Evolutionary conservation across 2,329 filamentous ascomycete species (phyloP), one percentile per base, ranked within the genome.

Genomic region (Didymella segeticola): DNA sequence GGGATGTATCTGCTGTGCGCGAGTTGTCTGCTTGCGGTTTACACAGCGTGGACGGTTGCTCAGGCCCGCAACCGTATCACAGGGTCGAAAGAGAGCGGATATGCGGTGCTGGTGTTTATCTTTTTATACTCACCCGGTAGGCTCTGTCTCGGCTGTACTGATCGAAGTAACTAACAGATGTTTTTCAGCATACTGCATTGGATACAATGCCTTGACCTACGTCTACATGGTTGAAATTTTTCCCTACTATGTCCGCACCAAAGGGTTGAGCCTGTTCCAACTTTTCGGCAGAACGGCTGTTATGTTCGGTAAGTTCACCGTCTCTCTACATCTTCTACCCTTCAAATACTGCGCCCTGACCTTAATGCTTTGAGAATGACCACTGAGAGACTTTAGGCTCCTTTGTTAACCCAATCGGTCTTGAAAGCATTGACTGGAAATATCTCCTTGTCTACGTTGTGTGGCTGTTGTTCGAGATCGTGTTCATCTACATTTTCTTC

Each of bases 371-470:
- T n/a, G n/a, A n/a, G n/a, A n/a, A n/a, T n/a, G n/a, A n/a, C 1
- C 8, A 23, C 56, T 47, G 43, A 30, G 10, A 15, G 2, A 2
- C 11, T 31, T 34, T 41, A 64, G 63, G 82, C 60, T 84, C 84
- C 72, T 84, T 77, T 58, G 82, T 81, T 58, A 88, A 89, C 75
- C 83, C 83, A 61, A 78, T 87, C 57, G 86, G 85, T 5, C 86
- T 86, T 78, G 78, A 84, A 49, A 79, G 81, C 52, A 74, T 86
- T 5, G 67, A 70, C 42, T 88, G 85, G 83, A 81, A 87, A 70
- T 85, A 88, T 47, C 85, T 86, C 75, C 74, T 87, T 42, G 85
- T 87, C 67, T 88, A 84, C 19, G 77, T 80, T 0, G 68, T 60
- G 20, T 71, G 70, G 63, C 58, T 74, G 1, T 62, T 49, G 33